Conservation (phyloP, 2,329 filamentous ascomycete species). For the Capronia americana region DNA sequence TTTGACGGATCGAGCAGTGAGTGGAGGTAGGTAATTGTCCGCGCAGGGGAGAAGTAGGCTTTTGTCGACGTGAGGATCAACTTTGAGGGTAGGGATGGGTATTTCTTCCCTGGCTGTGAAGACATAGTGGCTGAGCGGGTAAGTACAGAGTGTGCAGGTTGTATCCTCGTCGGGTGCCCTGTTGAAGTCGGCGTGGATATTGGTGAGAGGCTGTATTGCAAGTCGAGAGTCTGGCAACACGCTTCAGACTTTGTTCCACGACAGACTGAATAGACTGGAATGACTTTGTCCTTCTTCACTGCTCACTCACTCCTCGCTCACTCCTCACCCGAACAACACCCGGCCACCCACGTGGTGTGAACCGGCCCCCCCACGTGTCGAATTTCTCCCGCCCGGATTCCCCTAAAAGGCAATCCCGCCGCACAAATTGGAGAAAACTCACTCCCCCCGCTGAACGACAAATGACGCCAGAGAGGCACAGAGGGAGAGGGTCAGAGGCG, state of each 20-base stretch:
- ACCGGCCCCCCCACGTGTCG: neutral
- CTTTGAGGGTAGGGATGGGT: slow-evolving; percentile 58
- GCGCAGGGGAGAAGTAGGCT: slow-evolving; percentile 76
- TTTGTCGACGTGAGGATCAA: slow-evolving; percentile 77
- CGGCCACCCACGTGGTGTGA: neutral
- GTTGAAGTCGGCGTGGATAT: neutral
- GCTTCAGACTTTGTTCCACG: neutral
- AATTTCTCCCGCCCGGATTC: neutral
- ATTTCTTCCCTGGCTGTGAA: slow-evolving; percentile 22
- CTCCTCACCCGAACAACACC: too few relatives aligned
- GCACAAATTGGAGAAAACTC: neutral
- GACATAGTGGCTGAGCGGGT: neutral
- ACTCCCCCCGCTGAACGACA: neutral
- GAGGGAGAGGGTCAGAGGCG: neutral
- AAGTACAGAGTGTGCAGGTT: too few relatives aligned
- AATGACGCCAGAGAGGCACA: slow-evolving; percentile 1
- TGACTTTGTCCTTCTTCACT: too few relatives aligned
- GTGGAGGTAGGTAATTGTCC: slow-evolving; percentile 64
- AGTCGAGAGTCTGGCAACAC: neutral
- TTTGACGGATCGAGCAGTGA: slow-evolving; percentile 58
- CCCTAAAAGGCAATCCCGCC: neutral
- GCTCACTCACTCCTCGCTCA: too few relatives aligned
- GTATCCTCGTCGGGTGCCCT: too few relatives aligned
- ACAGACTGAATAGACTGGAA: too few relatives aligned
- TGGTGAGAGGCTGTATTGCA: too few relatives aligned